Percentiles rank a stretch among this genome's conserved stretches.
Conservation (phyloP, 306 rosid species). For the Notholithocarpus densiflorus region DNA sequence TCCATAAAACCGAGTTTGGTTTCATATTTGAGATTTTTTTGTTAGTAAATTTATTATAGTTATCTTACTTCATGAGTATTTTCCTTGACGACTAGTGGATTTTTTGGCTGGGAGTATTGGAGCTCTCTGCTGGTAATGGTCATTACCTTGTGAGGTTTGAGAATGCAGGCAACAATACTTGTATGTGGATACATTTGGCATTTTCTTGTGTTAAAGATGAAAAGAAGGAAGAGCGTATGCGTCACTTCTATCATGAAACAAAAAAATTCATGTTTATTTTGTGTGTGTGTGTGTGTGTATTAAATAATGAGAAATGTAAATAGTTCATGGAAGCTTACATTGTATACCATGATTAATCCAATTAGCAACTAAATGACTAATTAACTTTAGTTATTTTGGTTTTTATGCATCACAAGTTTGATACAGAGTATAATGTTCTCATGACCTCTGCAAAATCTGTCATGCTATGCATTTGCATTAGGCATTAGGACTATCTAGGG, state of each 20-base stretch:
- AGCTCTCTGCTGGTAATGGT: conserved; percentile 43
- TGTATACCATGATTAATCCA: conserved; percentile 13
- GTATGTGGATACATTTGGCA: background rate
- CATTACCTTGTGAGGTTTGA: conserved; percentile 50
- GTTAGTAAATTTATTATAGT: background rate
- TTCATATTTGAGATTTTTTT: conserved; percentile 1
- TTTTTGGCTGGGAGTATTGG: conserved; percentile 38
- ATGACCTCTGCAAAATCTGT: background rate
- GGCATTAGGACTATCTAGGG: background rate
- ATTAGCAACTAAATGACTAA: background rate
- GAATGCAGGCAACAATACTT: conserved; percentile 31
- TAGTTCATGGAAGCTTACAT: conserved; percentile 8
- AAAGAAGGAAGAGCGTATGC: background rate
- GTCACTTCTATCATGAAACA: too few relatives aligned
- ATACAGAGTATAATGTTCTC: background rate
- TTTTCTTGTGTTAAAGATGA: background rate
- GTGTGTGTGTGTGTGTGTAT: too few relatives aligned
- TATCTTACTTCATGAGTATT: conserved; percentile 8
- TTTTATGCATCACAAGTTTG: background rate
- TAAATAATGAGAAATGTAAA: background rate
- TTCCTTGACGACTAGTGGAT: conserved; percentile 56
- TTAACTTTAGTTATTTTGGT: background rate
- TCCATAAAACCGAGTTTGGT: conserved; percentile 7
- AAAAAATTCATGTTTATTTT: too few relatives aligned
- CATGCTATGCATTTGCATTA: background rate